Evolutionary conservation across 306 rosid genomes (phyloP), one percentile per base, ranked within the genome.

Genomic region (Mimosa pudica): DNA sequence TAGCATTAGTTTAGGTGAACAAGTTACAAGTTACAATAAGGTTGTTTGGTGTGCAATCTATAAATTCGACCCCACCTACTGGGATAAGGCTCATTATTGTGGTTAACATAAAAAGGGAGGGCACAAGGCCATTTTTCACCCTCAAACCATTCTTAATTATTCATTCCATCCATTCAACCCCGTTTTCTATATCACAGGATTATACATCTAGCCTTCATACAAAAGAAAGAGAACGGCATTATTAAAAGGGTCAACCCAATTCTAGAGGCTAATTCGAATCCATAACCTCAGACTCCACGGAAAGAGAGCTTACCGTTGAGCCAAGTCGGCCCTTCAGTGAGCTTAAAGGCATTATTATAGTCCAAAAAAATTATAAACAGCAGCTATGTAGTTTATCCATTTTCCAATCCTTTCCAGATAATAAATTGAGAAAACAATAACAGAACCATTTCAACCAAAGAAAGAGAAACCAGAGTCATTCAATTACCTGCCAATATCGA

Each of bases 401-500:
- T 17, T 66, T 24, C 32, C 36, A 66, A 66, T 17, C 32, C 18
- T 66, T 66, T 38, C 47, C 16, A 66, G 71, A 24, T 24, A 24
- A 38, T 38, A 66, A 4, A 32, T 8, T 10, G 64, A 8, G 68
- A 49, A 33, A 72, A 7, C 30, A 24, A 24, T 24, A 58, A 68
- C 54, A 13, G 8, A 45, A 36, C 14, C 45, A 11, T 38, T 35
- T 36, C 18, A 65, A 65, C 18, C 32, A 16, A 8, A 7, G 8
- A 0, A 38, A 16, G 4, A 66, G 45, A 35, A 36, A 42, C 52
- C 7, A 9, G 2, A 73, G 16, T 67, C 18, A 18, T 16, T 57
- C 1, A 3, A 51, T 18, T 86, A 94, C 97, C 98, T 88, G 73
- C 98, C 98, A 82, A 94, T 91, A 58, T 94, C 97, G 85, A 94